These are phyloP conservation scores for Aspergillus cristatus DNA, from an alignment of 495 filamentous ascomycete genomes.

Conservation along the genomic window DNA sequence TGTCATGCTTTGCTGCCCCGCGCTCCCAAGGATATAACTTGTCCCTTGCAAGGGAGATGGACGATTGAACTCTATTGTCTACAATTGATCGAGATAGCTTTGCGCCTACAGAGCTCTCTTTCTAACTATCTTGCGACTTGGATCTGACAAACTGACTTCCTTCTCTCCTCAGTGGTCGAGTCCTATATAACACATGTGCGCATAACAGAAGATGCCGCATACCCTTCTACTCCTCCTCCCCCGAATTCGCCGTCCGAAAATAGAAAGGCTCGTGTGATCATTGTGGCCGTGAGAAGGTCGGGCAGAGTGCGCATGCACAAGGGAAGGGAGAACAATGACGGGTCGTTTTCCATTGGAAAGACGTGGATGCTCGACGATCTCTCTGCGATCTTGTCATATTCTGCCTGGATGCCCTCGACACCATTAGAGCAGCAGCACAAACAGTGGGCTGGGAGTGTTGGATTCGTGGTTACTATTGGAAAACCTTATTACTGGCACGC, in stretches of 20 bases:
- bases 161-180: slow-evolving; percentile 55
- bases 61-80: too few species aligned
- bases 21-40: too few species aligned
- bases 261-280: slow-evolving; percentile 84
- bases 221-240: slow-evolving; percentile 80
- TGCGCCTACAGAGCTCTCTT: too few species aligned
- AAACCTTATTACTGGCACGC: slow-evolving; percentile 99
- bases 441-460: slow-evolving; percentile 67
- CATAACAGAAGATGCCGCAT: slow-evolving; percentile 72
- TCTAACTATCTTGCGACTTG: too few species aligned
- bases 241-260: slow-evolving; percentile 56
- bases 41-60: too few species aligned
- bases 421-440: slow-evolving; percentile 56
- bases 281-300: slow-evolving; percentile 84
- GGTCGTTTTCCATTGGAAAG: slow-evolving; percentile 93
- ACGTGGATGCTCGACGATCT: slow-evolving; percentile 94
- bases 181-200: slow-evolving; percentile 97
- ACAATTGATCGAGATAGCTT: too few species aligned
- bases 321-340: slow-evolving; percentile 87
- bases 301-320: slow-evolving; percentile 94
- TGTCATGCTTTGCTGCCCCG: background rate
- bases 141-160: slow-evolving; percentile 7
- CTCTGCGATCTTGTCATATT: slow-evolving; percentile 67
- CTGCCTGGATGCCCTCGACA: slow-evolving; percentile 37
- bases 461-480: slow-evolving; percentile 80